Percentiles rank a stretch among this genome's conserved stretches.
These are phyloP conservation scores for Lactifluus subvellereus DNA, from an alignment of 768 basidiomycete genomes.

Conservation along the genomic window DNA sequence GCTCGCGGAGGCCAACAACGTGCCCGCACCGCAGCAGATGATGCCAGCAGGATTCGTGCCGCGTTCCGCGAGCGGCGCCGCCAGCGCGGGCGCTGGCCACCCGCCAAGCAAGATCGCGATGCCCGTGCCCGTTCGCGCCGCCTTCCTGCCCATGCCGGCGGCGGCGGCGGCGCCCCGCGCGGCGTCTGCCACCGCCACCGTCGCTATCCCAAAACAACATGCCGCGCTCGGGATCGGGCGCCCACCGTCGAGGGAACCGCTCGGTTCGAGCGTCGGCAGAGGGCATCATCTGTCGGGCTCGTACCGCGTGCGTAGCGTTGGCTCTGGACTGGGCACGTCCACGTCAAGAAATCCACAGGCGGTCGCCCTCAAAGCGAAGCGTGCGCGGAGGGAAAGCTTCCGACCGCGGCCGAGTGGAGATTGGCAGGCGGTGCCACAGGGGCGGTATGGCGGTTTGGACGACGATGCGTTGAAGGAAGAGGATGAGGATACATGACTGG, in stretches of 20 bases:
- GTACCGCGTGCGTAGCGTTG: slow-evolving; percentile 15
- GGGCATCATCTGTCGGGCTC: background rate
- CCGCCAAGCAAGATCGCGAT: slow-evolving; percentile 27
- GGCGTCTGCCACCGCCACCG: slow-evolving; percentile 37
- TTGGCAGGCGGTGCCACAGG: slow-evolving; percentile 26
- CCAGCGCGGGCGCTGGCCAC: slow-evolving; percentile 2
- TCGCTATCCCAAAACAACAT: slow-evolving; percentile 41
- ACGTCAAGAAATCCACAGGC: slow-evolving; percentile 25
- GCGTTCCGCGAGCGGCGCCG: slow-evolving; percentile 1
- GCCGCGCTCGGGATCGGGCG: slow-evolving; percentile 53
- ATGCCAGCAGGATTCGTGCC: slow-evolving; percentile 29
- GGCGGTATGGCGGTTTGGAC: slow-evolving; percentile 29
- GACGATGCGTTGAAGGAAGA: slow-evolving; percentile 32
- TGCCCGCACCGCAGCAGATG: background rate
- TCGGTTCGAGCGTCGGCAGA: slow-evolving; percentile 21
- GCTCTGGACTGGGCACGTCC: slow-evolving; percentile 14
- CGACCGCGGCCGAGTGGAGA: slow-evolving; percentile 75
- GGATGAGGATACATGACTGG: slow-evolving; percentile 23
- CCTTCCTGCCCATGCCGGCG: slow-evolving; percentile 4
- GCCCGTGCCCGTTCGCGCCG: slow-evolving; percentile 21
- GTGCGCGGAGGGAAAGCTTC: slow-evolving; percentile 71
- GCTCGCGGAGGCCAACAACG: slow-evolving; percentile 38
- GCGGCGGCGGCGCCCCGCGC: slow-evolving; percentile 40
- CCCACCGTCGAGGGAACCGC: slow-evolving; percentile 33
- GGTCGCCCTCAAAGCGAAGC: slow-evolving; percentile 43